Evolutionary conservation across 306 rosid species (phyloP).

Genomic region (Rosa chinensis): DNA sequence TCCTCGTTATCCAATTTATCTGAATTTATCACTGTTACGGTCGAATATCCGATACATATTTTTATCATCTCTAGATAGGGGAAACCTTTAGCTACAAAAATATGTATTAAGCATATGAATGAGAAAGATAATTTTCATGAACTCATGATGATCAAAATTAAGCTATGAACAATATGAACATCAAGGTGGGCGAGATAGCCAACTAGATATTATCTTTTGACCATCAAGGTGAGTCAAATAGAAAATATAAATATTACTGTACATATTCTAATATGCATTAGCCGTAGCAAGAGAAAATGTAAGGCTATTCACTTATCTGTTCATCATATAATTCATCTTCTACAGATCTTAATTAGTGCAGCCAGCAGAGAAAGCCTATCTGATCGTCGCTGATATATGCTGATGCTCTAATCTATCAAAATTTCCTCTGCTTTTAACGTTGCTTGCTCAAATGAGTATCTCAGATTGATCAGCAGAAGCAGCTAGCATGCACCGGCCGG

Average conservation of each 20-base stretch:
- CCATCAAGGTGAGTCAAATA: background rate
- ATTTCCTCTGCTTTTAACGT: constrained; percentile 41
- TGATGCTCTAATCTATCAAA: background rate
- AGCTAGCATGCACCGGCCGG: background rate
- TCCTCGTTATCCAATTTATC: too few species aligned
- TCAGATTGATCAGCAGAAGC: constrained; percentile 35
- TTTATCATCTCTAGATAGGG: too few species aligned
- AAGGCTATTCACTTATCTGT: background rate
- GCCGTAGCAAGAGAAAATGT: background rate
- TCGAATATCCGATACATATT: too few species aligned
- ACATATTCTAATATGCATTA: background rate
- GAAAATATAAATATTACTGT: background rate
- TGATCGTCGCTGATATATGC: background rate
- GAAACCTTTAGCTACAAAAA: too few species aligned
- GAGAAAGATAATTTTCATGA: background rate
- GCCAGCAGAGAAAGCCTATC: background rate
- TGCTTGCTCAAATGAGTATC: constrained; percentile 77
- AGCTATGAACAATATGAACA: too few species aligned
- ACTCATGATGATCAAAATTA: background rate
- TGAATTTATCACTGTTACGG: too few species aligned
- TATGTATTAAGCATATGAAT: background rate
- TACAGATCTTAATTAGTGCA: background rate
- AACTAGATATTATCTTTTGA: background rate
- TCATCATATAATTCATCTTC: background rate
- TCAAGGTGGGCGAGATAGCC: background rate